Evolutionary conservation across 352 stramenopile genomes (phyloP), one percentile per base, ranked within the genome.

Genomic region (Phytophthora sp.): DNA sequence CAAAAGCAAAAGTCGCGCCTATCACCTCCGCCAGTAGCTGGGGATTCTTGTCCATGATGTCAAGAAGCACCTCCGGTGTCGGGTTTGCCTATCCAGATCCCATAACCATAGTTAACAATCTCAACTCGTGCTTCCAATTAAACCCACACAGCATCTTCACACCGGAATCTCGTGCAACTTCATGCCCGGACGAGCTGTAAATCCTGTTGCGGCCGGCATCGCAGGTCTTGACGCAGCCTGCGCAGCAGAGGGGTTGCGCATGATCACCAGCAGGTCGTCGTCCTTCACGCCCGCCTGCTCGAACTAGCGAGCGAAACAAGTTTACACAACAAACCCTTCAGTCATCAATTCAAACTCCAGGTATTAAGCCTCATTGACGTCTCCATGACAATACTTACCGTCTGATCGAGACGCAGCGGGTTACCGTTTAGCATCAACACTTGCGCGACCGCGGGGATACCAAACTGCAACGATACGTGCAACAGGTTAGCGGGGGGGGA

Each of bases 21-120:
- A n/a, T 55, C 41, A 94, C 88, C 73, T 93, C 74, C 2, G 47
- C 46, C 18, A 96, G 52, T 29, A 96, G 66, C 5, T 90, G 72
- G 0, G 86, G 84, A 56, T 94, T 96, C 66, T 91, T 87, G 5
- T 91, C 81, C 61, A 94, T 88, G 45, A 94, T 94, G 5, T 93
- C 85, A 15, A 96, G 76, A 47, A 94, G 76, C 21, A 89, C 41
- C 59, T 96, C 86, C 7, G 88, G 79, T 8, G 86, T 86, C 12
- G 84, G 81, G 63, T 91, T 79, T 15, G 54, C 77, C 69, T 77
- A 42, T 36, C 9, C 15, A 24, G 15, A n/a, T 1, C 38, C 16
- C 16, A 20, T 38, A 41, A 21, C 27, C 27, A 51, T 18, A 44
- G 18, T 55, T 15, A 20, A 27, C 20, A 30, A 2, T 21, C 18